Conservation (phyloP, 2,329 filamentous ascomycete species). For the Pezicula neosporulosa region DNA sequence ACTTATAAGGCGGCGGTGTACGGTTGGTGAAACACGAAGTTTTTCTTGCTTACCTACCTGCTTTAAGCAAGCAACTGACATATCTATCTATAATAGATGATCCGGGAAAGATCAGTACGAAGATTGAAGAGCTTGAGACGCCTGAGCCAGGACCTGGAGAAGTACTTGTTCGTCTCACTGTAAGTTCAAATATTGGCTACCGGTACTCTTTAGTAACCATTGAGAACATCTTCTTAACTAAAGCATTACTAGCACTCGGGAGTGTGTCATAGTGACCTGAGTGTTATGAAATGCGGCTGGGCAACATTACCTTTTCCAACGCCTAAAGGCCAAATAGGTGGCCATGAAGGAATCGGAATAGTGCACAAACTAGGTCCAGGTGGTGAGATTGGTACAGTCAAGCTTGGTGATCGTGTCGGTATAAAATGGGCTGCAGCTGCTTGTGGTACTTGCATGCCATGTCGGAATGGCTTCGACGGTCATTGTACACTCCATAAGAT, state of each 20-base stretch:
- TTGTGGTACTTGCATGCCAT: conserved; percentile 8
- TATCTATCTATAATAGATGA: conserved; percentile 35
- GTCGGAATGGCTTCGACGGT: conserved; percentile 7
- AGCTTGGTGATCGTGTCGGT: conserved; percentile 61
- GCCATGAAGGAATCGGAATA: conserved; percentile 63
- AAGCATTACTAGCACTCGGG: conserved; percentile 8
- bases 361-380: conserved; percentile 60
- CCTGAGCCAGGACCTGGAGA: conserved; percentile 59
- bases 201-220: background rate
- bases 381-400: conserved; percentile 47
- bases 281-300: conserved; percentile 44
- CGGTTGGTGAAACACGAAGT: conserved; percentile 20
- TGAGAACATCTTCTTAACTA: background rate
- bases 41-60: no score
- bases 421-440: conserved; percentile 47
- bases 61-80: background rate
- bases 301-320: conserved; percentile 53
- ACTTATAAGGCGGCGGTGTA: conserved; percentile 61
- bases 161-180: conserved; percentile 55
- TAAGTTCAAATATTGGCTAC: background rate
- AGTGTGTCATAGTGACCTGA: conserved; percentile 30
- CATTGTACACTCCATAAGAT: conserved; percentile 44
- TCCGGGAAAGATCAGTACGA: conserved; percentile 59
- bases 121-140: conserved; percentile 56
- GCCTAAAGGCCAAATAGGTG: conserved; percentile 58